Evolutionary conservation across 106 monocot genomes (phyloP).

Genomic region (Triglochin maritima): DNA sequence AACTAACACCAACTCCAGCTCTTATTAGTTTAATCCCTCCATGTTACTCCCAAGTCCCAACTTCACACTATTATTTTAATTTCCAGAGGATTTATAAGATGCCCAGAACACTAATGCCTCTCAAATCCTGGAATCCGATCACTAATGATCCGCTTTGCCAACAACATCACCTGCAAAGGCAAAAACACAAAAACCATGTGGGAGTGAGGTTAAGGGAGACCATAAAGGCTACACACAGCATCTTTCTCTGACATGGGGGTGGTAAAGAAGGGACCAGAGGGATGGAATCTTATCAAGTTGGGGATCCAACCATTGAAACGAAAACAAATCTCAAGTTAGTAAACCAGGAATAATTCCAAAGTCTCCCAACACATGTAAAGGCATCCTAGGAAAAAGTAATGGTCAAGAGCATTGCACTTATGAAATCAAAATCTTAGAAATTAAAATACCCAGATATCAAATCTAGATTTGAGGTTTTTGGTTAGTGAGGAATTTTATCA

Average conservation of each 20-base stretch:
- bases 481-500: too few species aligned
- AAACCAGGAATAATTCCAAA: neutral
- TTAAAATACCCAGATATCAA: too few species aligned
- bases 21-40: conserved; percentile 9
- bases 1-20: conserved; percentile 16
- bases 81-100: neutral
- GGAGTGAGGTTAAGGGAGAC: conserved; percentile 9
- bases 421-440: too few species aligned
- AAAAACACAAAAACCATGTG: conserved; percentile 11
- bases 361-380: neutral
- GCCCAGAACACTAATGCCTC: too few species aligned
- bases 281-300: conserved; percentile 10
- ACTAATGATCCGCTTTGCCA: too few species aligned
- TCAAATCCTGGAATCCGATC: too few species aligned
- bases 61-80: neutral
- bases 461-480: too few species aligned
- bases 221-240: conserved; percentile 32
- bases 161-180: conserved; percentile 22
- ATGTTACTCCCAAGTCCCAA: neutral
- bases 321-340: neutral
- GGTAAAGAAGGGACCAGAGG: conserved; percentile 4
- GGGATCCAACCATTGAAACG: neutral
- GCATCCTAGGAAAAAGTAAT: too few species aligned
- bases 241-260: conserved; percentile 16
- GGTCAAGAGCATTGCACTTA: too few species aligned